Base-by-base conservation (phyloP, 2,329 filamentous ascomycete genomes). In the Alternaria ethzedia region DNA sequence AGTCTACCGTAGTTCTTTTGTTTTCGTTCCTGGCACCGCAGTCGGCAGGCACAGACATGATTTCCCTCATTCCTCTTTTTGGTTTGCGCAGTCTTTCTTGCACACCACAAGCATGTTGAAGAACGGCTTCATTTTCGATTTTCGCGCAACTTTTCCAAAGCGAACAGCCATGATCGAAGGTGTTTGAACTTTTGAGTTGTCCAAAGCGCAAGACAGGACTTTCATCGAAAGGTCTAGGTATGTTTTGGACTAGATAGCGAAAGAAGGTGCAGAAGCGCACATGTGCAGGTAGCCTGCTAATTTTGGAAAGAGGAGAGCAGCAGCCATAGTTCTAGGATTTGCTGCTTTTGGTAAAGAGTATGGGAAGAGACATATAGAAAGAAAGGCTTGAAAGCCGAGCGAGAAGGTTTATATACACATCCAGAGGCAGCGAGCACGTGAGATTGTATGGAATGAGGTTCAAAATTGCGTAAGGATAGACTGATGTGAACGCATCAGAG, bases 111-210 rank as follows among this genome's bases (percentile, higher is more conserved):
- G 3, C 30, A 32, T 32, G 30, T 4, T 13, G 12, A 30, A 5
- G 5, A 12, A 6, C 5, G 5, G 1, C 30, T 36, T 8, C 30
- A 5, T 36, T 8, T 36, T 15, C 30, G 13, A 36, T 8, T 15
- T 36, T 8, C 7, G 0, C 3, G 13, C 1, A 36, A 2, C 30
- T 4, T 15, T 36, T 4, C 13, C 30, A 15, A 13, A 36, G 30
- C 6, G 1, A 2, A 13, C 13, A 5, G 4, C 30, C 30, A 36
- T 30, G 5, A 30, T 6, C 0, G 28, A 1, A 0, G 28, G 2
- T 6, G 1, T 12, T 4, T 3, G 5, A 1, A 0, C 0, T 30
- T 32, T 36, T 36, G 30, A 15, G 30, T 4, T 36, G 30, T 36
- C 30, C 30, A 15, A 36, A 15, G 13, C 0, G 13, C 30, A 36